Evolutionary conservation across 495 filamentous ascomycete species (phyloP).

Genomic region (Terfezia boudieri): DNA sequence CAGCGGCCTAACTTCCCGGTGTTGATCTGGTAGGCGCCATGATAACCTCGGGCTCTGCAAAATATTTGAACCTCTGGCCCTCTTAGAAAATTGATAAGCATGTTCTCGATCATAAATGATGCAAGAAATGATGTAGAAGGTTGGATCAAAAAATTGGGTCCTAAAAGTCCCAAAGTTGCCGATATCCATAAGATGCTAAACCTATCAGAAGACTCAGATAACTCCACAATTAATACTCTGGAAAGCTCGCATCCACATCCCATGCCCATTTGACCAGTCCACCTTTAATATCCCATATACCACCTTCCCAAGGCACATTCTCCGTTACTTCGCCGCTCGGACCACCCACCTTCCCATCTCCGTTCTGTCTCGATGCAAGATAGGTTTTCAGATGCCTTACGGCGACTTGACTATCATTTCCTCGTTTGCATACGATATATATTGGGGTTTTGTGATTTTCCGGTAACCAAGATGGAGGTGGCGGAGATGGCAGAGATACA

Average conservation of each 20-base stretch:
- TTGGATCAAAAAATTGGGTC: too few relatives aligned
- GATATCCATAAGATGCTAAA: too few relatives aligned
- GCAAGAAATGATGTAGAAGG: too few relatives aligned
- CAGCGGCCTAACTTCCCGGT: too few relatives aligned
- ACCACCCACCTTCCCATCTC: not conserved
- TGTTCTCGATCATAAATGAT: too few relatives aligned
- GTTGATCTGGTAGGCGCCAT: too few relatives aligned
- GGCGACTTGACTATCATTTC: conserved; percentile 73
- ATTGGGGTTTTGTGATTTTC: conserved; percentile 43
- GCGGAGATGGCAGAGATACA: too few relatives aligned
- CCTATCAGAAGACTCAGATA: too few relatives aligned
- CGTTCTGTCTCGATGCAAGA: not conserved
- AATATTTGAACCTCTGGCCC: too few relatives aligned
- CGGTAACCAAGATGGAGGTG: conserved; percentile 7
- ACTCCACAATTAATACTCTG: conserved; percentile 27
- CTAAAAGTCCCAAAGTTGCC: too few relatives aligned
- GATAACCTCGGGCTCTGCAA: too few relatives aligned
- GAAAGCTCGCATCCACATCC: conserved; percentile 51
- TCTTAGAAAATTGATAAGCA: too few relatives aligned
- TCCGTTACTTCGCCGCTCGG: conserved; percentile 29
- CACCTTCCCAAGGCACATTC: conserved; percentile 31
- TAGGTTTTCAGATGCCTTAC: conserved; percentile 38
- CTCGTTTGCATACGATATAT: conserved; percentile 63
- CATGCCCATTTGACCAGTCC: conserved; percentile 65
- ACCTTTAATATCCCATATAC: conserved; percentile 56